Conservation (phyloP, 1,139 yeast species). For the Hyphopichia wangnamkhiaoensis region DNA sequence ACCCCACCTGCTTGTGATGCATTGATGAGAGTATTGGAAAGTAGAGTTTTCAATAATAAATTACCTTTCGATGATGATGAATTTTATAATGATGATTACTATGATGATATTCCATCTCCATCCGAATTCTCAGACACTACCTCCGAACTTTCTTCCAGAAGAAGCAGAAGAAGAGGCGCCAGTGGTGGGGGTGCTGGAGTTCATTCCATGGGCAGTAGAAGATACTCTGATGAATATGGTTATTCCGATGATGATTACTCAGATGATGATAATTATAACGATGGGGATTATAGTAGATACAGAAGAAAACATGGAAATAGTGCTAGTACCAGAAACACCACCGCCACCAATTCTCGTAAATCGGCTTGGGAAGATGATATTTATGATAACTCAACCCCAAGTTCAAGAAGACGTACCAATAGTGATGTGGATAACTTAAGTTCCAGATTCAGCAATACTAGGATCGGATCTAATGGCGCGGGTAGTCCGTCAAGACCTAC, state of each 20-base stretch:
- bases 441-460: slow-evolving; percentile 31
- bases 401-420: slow-evolving; percentile 28
- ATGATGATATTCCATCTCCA: slow-evolving; percentile 79
- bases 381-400: slow-evolving; percentile 52
- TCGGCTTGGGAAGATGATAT: slow-evolving; percentile 85
- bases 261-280: slow-evolving; percentile 32
- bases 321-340: slow-evolving; percentile 9
- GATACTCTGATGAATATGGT: slow-evolving; percentile 42
- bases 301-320: slow-evolving; percentile 12
- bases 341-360: slow-evolving; percentile 14
- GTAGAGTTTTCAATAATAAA: slow-evolving; percentile 75
- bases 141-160: slow-evolving; percentile 26
- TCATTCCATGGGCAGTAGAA: slow-evolving; percentile 18
- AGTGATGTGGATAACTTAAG: slow-evolving; percentile 39
- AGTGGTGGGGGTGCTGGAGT: slow-evolving; percentile 18
- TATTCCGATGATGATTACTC: slow-evolving; percentile 41
- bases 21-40: slow-evolving; percentile 80
- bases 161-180: slow-evolving; percentile 30
- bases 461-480: slow-evolving; percentile 19
- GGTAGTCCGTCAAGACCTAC: slow-evolving; percentile 38
- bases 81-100: slow-evolving; percentile 57
- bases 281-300: slow-evolving; percentile 15
- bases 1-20: slow-evolving; percentile 94
- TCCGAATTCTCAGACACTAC: slow-evolving; percentile 56
- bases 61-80: slow-evolving; percentile 53